Evolutionary conservation across 192 early-diverging fungal species (phyloP), one percentile per base, ranked within the genome.

Genomic region (Coemansia sp.): DNA sequence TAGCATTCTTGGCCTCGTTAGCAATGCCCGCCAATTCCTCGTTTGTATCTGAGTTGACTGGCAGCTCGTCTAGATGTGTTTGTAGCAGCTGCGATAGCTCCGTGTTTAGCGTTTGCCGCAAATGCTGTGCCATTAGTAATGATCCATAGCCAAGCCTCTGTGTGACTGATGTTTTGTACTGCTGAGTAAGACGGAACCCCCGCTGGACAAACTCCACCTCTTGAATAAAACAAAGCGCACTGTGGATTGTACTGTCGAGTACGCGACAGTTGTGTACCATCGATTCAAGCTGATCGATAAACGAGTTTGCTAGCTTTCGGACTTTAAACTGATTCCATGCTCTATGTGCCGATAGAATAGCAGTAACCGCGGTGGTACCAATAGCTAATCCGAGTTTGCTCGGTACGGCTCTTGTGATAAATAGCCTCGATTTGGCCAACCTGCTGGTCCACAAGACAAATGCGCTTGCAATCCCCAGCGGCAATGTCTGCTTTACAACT

Each of bases 191-290:
- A 5, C 66, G 62, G 16, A 69, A 62, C 11, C 73, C 73, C 0
- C 57, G 20, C 0, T 52, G 11, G 0, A 76, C 58, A 56, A 76
- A 56, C 16, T 58, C 62, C 2, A 69, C 21, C 7, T 76, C 73
- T 39, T 62, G 66, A 1, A 69, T 47, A 37, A 51, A 58, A 34
- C 59, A 51, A 15, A 76, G 49, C 3, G 62, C 62, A 2, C 53
- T 49, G 40, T 76, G 62, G 6, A 62, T 11, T 37, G 62, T 32
- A 0, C 26, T 42, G 28, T 76, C 73, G 18, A 76, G 37, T 7
- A 15, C 17, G 3, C 73, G 66, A 10, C 58, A 57, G 7, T 37
- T 28, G 10, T 20, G 28, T 0, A 31, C 31, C 53, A 60, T 51
- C 5, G 11, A 4, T 16, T 42, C 8, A 37, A 69, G 38, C 0